Conservation (phyloP, 139 green algal genomes). For the Zygnema cylindricum region DNA sequence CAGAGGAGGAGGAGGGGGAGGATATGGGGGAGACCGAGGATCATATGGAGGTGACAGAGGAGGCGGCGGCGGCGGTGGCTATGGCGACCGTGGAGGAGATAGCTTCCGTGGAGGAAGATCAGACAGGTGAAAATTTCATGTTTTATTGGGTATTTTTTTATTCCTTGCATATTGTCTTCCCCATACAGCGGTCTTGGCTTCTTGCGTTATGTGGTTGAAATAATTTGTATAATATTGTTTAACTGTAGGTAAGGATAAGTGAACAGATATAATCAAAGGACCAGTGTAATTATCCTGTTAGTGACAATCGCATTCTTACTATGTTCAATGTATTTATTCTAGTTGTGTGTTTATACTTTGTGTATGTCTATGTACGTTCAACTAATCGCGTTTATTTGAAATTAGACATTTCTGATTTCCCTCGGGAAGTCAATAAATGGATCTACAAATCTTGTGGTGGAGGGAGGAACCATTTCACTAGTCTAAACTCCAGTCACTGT, state of each 20-base stretch:
- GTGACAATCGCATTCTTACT: neutral
- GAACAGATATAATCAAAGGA: too few relatives aligned
- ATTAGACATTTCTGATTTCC: too few relatives aligned
- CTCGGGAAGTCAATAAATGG: too few relatives aligned
- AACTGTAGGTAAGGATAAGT: neutral
- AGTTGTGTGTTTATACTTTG: neutral
- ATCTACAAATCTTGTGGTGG: too few relatives aligned
- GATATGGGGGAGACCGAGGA: slow-evolving; percentile 6
- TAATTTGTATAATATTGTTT: neutral
- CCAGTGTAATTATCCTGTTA: neutral
- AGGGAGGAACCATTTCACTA: too few relatives aligned
- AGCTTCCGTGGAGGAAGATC: neutral
- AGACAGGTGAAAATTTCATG: neutral
- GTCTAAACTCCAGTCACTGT: too few relatives aligned
- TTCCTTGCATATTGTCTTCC: slow-evolving; percentile 9
- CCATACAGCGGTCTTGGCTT: neutral
- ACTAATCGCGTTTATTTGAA: too few relatives aligned
- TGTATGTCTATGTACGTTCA: too few relatives aligned
- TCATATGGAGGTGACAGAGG: neutral
- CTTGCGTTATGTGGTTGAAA: neutral
- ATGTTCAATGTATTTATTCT: neutral
- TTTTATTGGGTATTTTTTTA: neutral
- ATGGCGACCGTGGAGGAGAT: neutral
- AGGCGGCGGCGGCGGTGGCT: slow-evolving; percentile 6
- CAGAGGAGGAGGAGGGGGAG: neutral